Conservation (phyloP, 306 rosid species). For the Quercus bicolor region DNA sequence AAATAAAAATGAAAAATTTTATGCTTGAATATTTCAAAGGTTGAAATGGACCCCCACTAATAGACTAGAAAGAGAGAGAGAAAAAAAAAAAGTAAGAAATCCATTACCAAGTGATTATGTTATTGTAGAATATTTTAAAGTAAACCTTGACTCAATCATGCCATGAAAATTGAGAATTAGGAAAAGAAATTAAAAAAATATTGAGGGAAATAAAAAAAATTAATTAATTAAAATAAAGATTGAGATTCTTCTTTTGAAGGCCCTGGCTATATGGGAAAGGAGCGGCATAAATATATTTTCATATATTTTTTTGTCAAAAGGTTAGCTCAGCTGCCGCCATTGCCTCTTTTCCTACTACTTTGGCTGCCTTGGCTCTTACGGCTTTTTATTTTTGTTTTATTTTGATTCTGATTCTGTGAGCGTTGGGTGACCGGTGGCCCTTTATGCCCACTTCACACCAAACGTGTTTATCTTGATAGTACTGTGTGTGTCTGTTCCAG, state of each 20-base stretch:
- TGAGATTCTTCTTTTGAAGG: constrained; percentile 13
- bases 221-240: not conserved
- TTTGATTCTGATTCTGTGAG: not conserved
- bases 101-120: constrained; percentile 20
- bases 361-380: constrained; percentile 27
- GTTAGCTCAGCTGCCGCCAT: constrained; percentile 29
- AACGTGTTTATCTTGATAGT: constrained; percentile 29
- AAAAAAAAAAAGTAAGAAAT: constrained; percentile 6
- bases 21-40: constrained; percentile 22
- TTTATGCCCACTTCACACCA: constrained; percentile 29
- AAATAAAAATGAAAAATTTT: not conserved
- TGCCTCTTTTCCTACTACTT: not conserved
- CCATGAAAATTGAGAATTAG: not conserved
- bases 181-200: not conserved
- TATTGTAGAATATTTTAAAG: constrained; percentile 26
- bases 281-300: too few species aligned
- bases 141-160: constrained; percentile 26
- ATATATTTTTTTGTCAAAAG: constrained; percentile 25
- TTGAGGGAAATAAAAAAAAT: not conserved
- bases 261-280: constrained; percentile 13
- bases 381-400: constrained; percentile 6
- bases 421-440: not conserved
- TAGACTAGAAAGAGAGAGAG: constrained; percentile 5
- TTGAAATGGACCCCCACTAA: constrained; percentile 29
- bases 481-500: not conserved